Conservation (phyloP, 2,329 filamentous ascomycete species). For the Neoarthrinium moseri region DNA sequence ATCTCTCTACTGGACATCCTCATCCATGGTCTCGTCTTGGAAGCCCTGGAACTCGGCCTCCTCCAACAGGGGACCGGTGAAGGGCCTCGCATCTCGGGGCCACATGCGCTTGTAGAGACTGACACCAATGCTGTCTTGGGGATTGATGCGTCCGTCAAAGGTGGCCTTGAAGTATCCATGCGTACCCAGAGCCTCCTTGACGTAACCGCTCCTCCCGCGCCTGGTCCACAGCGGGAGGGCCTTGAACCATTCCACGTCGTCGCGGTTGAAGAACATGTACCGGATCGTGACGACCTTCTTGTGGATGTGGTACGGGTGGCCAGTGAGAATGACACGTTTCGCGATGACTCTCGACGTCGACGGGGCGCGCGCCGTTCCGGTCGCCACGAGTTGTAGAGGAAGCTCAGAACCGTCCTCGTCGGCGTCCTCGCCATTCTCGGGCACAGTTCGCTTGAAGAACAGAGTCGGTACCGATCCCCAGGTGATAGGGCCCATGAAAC, state of each 20-base stretch:
- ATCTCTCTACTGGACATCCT: constrained; percentile 28
- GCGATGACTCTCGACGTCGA: constrained; percentile 78
- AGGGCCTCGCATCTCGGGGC: constrained; percentile 64
- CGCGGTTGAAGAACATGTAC: constrained; percentile 99
- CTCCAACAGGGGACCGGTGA: constrained; percentile 43
- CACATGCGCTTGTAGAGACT: constrained; percentile 85
- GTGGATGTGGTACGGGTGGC: constrained; percentile 98
- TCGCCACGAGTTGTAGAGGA: constrained; percentile 73
- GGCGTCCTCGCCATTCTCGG: constrained; percentile 39
- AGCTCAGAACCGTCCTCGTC: constrained; percentile 39
- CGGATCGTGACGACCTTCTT: constrained; percentile 95
- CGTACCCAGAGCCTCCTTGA: constrained; percentile 93
- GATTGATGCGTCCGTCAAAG: constrained; percentile 94
- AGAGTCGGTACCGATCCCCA: constrained; percentile 92
- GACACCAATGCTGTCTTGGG: constrained; percentile 89
- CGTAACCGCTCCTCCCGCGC: constrained; percentile 80
- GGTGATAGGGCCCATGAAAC: constrained; percentile 84
- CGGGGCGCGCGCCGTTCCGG: constrained; percentile 81
- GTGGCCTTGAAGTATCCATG: constrained; percentile 99
- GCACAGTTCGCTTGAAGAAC: constrained; percentile 70
- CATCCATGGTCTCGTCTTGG: constrained; percentile 38
- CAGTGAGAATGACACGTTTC: constrained; percentile 90
- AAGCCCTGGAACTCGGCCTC: constrained; percentile 19
- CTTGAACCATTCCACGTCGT: constrained; percentile 97
- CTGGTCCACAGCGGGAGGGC: constrained; percentile 93